A percentile compares a stretch with the other conserved stretches of the same genome.
Evolutionary conservation across 1,284 basidiomycete species (phyloP).

Genomic region (Malassezia vespertilionis): DNA sequence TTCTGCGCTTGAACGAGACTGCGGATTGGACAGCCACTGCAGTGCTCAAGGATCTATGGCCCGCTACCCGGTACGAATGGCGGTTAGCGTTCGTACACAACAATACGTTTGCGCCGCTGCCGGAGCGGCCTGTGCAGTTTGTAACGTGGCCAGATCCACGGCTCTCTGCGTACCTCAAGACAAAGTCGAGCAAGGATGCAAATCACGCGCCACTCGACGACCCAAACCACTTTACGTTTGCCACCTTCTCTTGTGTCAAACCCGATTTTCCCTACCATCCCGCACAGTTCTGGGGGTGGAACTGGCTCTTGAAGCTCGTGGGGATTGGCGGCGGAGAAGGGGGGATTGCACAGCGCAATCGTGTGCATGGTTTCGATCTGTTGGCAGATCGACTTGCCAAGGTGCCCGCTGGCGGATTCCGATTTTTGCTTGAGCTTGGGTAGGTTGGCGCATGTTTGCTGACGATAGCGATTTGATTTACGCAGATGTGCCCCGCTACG

Average conservation of each 20-base stretch:
- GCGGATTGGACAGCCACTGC: conserved; percentile 61
- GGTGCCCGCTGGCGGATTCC: conserved; percentile 34
- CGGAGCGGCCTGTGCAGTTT: conserved; percentile 46
- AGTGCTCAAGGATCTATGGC: conserved; percentile 57
- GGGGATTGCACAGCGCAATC: conserved; percentile 42
- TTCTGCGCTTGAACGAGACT: conserved; percentile 44
- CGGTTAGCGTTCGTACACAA: conserved; percentile 42
- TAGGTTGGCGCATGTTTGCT: too few relatives aligned
- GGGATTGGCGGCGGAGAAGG: conserved; percentile 31
- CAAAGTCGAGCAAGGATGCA: conserved; percentile 12
- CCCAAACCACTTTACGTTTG: conserved; percentile 44
- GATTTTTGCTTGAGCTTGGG: conserved; percentile 46
- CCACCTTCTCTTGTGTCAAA: conserved; percentile 43
- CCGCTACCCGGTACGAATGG: conserved; percentile 65
- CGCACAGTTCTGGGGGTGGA: conserved; percentile 44
- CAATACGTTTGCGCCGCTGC: conserved; percentile 17
- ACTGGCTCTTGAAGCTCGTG: conserved; percentile 28
- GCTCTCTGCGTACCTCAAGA: conserved; percentile 28
- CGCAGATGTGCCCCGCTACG: conserved; percentile 57
- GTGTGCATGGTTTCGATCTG: conserved; percentile 60
- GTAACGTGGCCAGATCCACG: conserved; percentile 52
- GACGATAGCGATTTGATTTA: conserved; percentile 65
- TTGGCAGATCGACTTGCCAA: conserved; percentile 49
- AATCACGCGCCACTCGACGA: conserved; percentile 29
- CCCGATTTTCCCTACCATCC: conserved; percentile 46